Evolutionary conservation across 371 early-diverging fungal species (phyloP).

Genomic region (Sporodiniella umbellata): DNA sequence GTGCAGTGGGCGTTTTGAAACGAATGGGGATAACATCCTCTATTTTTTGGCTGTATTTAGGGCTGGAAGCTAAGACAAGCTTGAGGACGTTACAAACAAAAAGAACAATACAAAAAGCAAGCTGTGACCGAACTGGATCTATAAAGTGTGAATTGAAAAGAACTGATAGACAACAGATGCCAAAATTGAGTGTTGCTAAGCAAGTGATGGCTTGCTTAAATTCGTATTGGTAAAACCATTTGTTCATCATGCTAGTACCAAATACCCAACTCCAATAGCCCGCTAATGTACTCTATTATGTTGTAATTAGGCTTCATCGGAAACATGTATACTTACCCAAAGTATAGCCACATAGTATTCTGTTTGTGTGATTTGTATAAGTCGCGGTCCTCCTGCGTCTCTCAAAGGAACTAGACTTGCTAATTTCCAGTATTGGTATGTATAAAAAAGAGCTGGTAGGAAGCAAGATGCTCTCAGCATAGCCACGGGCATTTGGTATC

Average conservation of each 20-base stretch:
- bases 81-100: constrained; percentile 48
- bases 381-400: constrained; percentile 49
- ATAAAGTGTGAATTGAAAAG: constrained; percentile 41
- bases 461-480: constrained; percentile 25
- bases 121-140: constrained; percentile 53
- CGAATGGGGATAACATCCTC: constrained; percentile 34
- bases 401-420: constrained; percentile 38
- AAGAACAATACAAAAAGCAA: constrained; percentile 45
- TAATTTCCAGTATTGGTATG: constrained; percentile 35
- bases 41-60: constrained; percentile 38
- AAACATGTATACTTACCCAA: too few species aligned
- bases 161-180: constrained; percentile 50
- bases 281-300: constrained; percentile 22
- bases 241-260: constrained; percentile 54
- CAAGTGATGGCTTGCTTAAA: constrained; percentile 57
- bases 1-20: constrained; percentile 35
- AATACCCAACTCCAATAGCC: constrained; percentile 59
- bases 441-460: constrained; percentile 47
- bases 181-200: constrained; percentile 48
- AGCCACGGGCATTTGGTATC: constrained; percentile 17
- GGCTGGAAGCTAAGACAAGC: constrained; percentile 44
- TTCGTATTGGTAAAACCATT: constrained; percentile 62
- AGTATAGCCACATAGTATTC: constrained; percentile 58
- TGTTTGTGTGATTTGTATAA: constrained; percentile 43
- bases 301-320: too few species aligned